These are phyloP conservation scores for Populus hybrid DNA, from an alignment of 441 rosid species.

Conservation along the genomic window DNA sequence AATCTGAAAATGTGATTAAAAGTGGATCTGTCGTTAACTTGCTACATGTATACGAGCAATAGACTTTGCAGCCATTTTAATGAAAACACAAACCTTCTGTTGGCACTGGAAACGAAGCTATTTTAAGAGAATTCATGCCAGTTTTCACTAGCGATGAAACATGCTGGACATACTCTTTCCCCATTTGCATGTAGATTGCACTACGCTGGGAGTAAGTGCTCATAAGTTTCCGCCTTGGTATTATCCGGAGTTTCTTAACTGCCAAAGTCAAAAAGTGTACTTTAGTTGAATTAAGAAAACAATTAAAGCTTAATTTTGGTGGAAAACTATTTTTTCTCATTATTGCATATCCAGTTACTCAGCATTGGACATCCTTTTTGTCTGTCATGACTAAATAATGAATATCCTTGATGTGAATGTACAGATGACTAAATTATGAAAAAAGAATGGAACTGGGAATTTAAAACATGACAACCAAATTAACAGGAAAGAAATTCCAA, in stretches of 20 bases:
- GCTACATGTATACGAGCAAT: background rate
- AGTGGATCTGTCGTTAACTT: background rate
- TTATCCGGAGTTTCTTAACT: conserved; percentile 76
- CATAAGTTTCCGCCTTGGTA: conserved; percentile 73
- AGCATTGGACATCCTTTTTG: no score
- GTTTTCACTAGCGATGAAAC: conserved; percentile 83
- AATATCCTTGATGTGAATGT: no score
- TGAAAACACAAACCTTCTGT: conserved; percentile 63
- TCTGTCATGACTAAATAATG: no score
- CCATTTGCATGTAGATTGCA: conserved; percentile 64
- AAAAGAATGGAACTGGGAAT: conserved; percentile 3
- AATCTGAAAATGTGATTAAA: background rate
- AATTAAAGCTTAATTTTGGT: background rate
- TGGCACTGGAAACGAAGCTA: conserved; percentile 53
- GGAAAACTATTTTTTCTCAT: background rate
- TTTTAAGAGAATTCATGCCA: conserved; percentile 72
- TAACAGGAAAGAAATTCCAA: background rate
- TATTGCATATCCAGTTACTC: background rate
- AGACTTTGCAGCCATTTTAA: background rate
- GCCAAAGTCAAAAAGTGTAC: conserved; percentile 27
- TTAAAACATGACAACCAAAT: background rate
- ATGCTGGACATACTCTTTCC: conserved; percentile 74
- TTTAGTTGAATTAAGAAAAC: conserved; percentile 17
- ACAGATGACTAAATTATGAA: background rate
- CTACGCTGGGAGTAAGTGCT: conserved; percentile 72